Base-by-base conservation (phyloP, 805 yeast genomes). In the Peterozyma toletana region DNA sequence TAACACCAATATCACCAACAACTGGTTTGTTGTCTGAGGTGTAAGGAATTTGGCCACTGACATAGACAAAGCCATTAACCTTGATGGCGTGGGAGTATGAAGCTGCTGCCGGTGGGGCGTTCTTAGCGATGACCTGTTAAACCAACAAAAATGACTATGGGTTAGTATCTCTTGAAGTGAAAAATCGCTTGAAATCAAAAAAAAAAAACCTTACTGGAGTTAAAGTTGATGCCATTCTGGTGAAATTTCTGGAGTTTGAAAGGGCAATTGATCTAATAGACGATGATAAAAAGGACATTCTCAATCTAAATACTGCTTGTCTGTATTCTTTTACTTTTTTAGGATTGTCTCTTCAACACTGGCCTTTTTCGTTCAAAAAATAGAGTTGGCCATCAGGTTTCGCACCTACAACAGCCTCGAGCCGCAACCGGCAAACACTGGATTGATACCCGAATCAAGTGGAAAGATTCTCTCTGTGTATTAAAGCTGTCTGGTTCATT, bases 51-150 rank as follows among this genome's bases (percentile, higher is more conserved):
- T 93, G 99, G 44, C 99, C 99, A 43, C 96, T 86, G 46, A 93
- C 88, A 63, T 84, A 93, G 62, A 93, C 67, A 63, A 88, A 80
- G 48, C 96, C 88, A 64, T 86, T 87, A 55, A 81, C 95, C 69
- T 86, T 89, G 64, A 90, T 78, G 39, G 98, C 99, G 67, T 93
- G 99, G 29, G 96, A 87, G 66, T 91, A 91, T 11, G 96, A 80
- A 34, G 96, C 98, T 35, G 96, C 96, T 48, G 98, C 96, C 47
- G 95, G 89, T 53, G 99, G 98, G 33, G 98, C 96, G 53, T 70
- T 71, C 50, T 78, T 70, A 42, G 96, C 79, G 55, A 75, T 71
- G 47, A 87, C 81, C 75, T 51, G 33, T 33, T 14, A 9, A 35
- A 9, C 5, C 17, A 11, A 14, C 9, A 30, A 10, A 10, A 30